Percentiles rank a stretch among this genome's conserved stretches.
phyloP scores from a whole-genome alignment of 192 early-diverging fungal genomes.

The Phycomyces nitens region DNA sequence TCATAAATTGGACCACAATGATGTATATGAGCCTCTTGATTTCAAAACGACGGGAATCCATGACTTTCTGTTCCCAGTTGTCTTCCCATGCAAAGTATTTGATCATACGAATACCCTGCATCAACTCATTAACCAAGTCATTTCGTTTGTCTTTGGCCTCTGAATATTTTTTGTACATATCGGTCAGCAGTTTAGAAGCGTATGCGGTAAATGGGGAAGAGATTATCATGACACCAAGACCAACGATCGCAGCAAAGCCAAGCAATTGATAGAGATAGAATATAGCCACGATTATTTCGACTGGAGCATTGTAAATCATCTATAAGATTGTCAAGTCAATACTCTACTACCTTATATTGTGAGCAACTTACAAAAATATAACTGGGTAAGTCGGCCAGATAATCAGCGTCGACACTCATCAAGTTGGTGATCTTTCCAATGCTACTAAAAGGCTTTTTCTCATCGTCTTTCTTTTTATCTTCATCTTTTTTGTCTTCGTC shows the following conservation, averaged over 20 bases:
- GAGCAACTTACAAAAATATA: conserved; percentile 32
- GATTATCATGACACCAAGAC: conserved; percentile 36
- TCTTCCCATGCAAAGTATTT: conserved; percentile 57
- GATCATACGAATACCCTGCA: conserved; percentile 47
- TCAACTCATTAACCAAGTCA: conserved; percentile 58
- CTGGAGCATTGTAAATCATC: conserved; percentile 49
- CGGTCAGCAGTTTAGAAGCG: conserved; percentile 18
- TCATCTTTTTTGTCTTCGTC: conserved; percentile 33
- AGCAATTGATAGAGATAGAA: conserved; percentile 57
- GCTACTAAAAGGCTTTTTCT: conserved; percentile 28
- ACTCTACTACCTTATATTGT: neutral
- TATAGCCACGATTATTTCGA: conserved; percentile 50
- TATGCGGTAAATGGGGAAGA: conserved; percentile 35
- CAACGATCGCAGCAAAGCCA: conserved; percentile 36
- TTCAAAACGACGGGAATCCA: conserved; percentile 13
- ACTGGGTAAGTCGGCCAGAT: conserved; percentile 40
- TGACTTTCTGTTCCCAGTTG: conserved; percentile 22
- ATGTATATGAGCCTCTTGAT: conserved; percentile 34
- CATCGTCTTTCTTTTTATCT: conserved; percentile 26
- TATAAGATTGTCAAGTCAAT: neutral
- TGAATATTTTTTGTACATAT: conserved; percentile 38
- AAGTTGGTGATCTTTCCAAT: conserved; percentile 58
- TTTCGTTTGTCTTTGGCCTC: conserved; percentile 59
- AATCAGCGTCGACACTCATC: conserved; percentile 55
- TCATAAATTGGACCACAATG: conserved; percentile 1